These are phyloP conservation scores for Meripilus lineatus DNA, from an alignment of 1,284 basidiomycete genomes.

Conservation along the genomic window DNA sequence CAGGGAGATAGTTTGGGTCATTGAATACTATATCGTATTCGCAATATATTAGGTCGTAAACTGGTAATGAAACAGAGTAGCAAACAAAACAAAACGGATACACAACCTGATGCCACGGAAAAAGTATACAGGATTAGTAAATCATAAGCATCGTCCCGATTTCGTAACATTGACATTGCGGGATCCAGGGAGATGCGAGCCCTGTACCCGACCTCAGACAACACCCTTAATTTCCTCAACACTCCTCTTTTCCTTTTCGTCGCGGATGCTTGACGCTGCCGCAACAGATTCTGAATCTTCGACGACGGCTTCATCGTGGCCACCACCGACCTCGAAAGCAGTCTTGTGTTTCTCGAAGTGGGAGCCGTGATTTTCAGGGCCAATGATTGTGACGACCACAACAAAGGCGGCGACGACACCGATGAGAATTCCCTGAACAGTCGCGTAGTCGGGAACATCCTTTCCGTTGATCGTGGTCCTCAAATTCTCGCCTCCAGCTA, in stretches of 20 bases:
- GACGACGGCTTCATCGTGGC: slow-evolving; percentile 17
- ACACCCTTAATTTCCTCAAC: not conserved
- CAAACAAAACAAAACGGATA: too few relatives aligned
- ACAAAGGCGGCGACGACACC: slow-evolving; percentile 70
- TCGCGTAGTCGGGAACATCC: slow-evolving; percentile 78
- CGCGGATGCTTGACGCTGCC: slow-evolving; percentile 25
- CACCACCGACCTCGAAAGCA: slow-evolving; percentile 71
- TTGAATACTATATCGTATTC: too few relatives aligned
- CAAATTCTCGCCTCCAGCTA: slow-evolving; percentile 60
- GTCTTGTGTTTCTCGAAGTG: slow-evolving; percentile 82
- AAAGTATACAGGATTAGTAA: too few relatives aligned
- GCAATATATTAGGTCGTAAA: too few relatives aligned
- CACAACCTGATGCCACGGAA: too few relatives aligned
- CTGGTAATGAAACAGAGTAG: too few relatives aligned
- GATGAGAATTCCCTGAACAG: slow-evolving; percentile 84
- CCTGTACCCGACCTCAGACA: too few relatives aligned
- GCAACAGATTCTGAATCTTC: slow-evolving; percentile 28
- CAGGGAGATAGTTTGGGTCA: too few relatives aligned
- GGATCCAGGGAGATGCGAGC: too few relatives aligned
- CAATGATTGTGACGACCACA: slow-evolving; percentile 61
- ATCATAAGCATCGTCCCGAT: too few relatives aligned
- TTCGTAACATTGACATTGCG: too few relatives aligned
- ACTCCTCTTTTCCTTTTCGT: slow-evolving; percentile 8
- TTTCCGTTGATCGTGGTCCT: slow-evolving; percentile 43
- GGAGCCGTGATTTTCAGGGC: slow-evolving; percentile 77